phyloP scores from a whole-genome alignment of 2,329 filamentous ascomycete species.

The Fusarium albosuccineum region DNA sequence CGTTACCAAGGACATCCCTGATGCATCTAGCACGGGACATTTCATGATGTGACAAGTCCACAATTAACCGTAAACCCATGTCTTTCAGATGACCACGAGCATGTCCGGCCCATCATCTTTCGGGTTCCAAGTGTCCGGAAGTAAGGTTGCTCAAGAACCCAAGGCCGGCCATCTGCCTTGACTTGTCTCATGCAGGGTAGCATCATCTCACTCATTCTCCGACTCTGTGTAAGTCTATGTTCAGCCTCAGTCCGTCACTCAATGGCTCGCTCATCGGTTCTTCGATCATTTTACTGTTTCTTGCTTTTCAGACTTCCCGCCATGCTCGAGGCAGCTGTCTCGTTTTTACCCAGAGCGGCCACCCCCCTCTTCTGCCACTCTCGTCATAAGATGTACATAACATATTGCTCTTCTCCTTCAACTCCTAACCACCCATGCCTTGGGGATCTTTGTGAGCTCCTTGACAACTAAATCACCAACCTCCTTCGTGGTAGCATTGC shows the following conservation, averaged over 20 bases:
- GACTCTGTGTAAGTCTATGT: too few species aligned
- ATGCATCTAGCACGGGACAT: not conserved
- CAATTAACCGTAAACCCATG: not conserved
- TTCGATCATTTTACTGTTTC: slow-evolving; percentile 8
- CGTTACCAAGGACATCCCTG: slow-evolving; percentile 6
- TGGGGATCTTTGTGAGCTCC: slow-evolving; percentile 78
- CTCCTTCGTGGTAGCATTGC: slow-evolving; percentile 76
- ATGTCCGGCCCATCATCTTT: not conserved
- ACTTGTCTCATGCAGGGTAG: not conserved
- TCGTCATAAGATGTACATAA: not conserved
- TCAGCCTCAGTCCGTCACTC: too few species aligned
- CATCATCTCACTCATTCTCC: not conserved
- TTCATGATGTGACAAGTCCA: not conserved
- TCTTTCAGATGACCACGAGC: not conserved
- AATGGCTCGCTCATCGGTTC: not conserved
- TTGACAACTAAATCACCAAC: slow-evolving; percentile 81
- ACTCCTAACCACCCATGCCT: slow-evolving; percentile 45
- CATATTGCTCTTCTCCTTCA: not conserved
- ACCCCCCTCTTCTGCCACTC: not conserved
- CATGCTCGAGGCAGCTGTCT: not conserved
- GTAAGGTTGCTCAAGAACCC: not conserved
- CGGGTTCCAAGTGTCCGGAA: not conserved
- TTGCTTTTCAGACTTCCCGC: not conserved
- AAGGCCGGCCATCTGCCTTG: not conserved
- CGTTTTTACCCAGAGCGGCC: not conserved